A percentile compares a stretch with the other conserved stretches of the same genome.
Conservation (phyloP, 768 basidiomycete species). For the Tephrocybe sp. region DNA sequence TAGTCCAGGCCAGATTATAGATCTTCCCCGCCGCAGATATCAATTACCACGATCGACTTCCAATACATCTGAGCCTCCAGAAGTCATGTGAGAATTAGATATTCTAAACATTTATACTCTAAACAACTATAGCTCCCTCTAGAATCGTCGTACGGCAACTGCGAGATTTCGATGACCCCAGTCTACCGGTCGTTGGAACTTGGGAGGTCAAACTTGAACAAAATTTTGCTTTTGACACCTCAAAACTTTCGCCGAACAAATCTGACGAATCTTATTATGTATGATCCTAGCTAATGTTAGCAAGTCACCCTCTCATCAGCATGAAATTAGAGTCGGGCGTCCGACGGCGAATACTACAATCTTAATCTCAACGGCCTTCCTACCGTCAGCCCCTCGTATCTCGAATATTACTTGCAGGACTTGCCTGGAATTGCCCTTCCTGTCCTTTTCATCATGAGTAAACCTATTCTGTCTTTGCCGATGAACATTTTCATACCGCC, state of each 20-base stretch:
- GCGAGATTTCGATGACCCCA: background rate
- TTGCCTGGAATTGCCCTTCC: slow-evolving; percentile 1
- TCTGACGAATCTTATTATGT: background rate
- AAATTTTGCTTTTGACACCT: background rate
- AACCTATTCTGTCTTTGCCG: background rate
- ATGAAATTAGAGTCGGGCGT: background rate
- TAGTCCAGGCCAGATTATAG: background rate
- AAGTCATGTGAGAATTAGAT: background rate
- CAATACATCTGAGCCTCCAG: background rate
- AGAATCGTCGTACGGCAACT: background rate
- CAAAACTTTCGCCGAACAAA: background rate
- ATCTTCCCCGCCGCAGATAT: background rate
- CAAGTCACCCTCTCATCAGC: too few species aligned
- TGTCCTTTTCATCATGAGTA: background rate
- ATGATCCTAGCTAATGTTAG: background rate
- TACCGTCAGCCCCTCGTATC: background rate
- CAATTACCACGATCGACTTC: background rate
- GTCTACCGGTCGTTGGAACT: background rate
- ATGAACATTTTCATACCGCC: background rate
- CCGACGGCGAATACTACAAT: background rate
- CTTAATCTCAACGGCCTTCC: background rate
- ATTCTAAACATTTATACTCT: background rate
- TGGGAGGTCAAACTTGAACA: background rate
- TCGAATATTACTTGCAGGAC: slow-evolving; percentile 1
- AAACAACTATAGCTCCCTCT: background rate